These are phyloP conservation scores for Saccharomycopsis sp. DNA, from an alignment of 805 yeast genomes.

Conservation along the genomic window DNA sequence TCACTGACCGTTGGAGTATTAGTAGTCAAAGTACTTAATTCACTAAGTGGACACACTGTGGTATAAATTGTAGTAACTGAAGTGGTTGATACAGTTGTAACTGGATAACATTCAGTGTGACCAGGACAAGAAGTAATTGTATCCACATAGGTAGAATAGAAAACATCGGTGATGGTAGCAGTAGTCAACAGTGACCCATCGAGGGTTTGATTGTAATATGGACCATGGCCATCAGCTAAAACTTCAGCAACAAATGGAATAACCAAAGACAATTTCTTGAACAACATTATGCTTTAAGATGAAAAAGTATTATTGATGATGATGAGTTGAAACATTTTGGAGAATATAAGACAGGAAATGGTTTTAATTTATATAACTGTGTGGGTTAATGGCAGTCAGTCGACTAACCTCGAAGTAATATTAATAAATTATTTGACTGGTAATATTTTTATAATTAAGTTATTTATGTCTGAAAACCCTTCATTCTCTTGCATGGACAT, in stretches of 20 bases:
- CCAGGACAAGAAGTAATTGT: conserved; percentile 21
- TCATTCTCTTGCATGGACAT: no score
- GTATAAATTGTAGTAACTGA: conserved; percentile 5
- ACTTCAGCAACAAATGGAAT: background rate
- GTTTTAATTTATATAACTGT: no score
- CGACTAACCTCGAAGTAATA: no score
- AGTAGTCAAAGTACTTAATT: background rate
- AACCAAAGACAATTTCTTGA: background rate
- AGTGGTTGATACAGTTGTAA: conserved; percentile 6
- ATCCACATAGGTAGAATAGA: conserved; percentile 11
- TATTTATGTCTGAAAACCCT: no score
- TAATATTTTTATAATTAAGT: no score
- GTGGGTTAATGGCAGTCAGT: no score
- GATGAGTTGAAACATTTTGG: no score
- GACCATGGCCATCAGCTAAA: conserved; percentile 16
- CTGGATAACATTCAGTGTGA: conserved; percentile 14
- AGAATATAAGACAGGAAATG: no score
- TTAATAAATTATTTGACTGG: no score
- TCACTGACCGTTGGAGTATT: background rate
- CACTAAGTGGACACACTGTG: conserved; percentile 7
- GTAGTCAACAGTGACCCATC: conserved; percentile 8
- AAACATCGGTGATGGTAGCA: conserved; percentile 10
- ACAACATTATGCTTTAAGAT: no score
- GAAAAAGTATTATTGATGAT: no score
- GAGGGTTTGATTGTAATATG: conserved; percentile 9